These are phyloP conservation scores for Sporothrix euskadiensis DNA, from an alignment of 2,329 filamentous ascomycete species.

Conservation along the genomic window DNA sequence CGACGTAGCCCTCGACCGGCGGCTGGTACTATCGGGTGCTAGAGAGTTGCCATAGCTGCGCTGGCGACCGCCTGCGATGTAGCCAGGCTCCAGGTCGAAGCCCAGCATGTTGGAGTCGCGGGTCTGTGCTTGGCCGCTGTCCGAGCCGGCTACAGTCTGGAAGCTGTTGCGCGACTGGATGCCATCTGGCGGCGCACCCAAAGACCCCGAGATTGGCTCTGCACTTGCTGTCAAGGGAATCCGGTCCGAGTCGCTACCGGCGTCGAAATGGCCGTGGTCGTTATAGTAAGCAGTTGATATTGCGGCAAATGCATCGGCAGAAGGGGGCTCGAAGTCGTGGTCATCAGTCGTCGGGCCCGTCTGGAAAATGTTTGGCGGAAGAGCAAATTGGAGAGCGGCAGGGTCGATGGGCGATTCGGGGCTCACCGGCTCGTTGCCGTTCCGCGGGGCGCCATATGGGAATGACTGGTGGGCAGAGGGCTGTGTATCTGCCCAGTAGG, in stretches of 20 bases:
- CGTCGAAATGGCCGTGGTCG: constrained; percentile 41
- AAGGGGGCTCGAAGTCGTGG: constrained; percentile 7
- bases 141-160: constrained; percentile 57
- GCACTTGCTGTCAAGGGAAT: constrained; percentile 58
- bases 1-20: constrained; percentile 63
- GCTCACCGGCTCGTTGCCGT: constrained; percentile 42
- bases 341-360: constrained; percentile 33
- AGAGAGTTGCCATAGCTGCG: constrained; percentile 60
- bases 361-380: constrained; percentile 54
- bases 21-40: constrained; percentile 50
- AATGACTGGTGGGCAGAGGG: constrained; percentile 44
- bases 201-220: constrained; percentile 56
- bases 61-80: constrained; percentile 49
- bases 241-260: constrained; percentile 56
- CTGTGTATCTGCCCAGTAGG: constrained; percentile 55
- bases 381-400: constrained; percentile 55
- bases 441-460: constrained; percentile 41
- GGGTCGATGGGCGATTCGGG: constrained; percentile 56
- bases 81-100: constrained; percentile 59
- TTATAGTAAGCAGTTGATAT: constrained; percentile 46
- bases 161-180: constrained; percentile 55
- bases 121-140: constrained; percentile 54
- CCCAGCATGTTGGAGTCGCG: constrained; percentile 57
- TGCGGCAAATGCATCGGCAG: constrained; percentile 39
- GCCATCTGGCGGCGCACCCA: constrained; percentile 45